These are phyloP conservation scores for Shiraia bambusicola DNA, from an alignment of 2,329 filamentous ascomycete species.

Conservation along the genomic window DNA sequence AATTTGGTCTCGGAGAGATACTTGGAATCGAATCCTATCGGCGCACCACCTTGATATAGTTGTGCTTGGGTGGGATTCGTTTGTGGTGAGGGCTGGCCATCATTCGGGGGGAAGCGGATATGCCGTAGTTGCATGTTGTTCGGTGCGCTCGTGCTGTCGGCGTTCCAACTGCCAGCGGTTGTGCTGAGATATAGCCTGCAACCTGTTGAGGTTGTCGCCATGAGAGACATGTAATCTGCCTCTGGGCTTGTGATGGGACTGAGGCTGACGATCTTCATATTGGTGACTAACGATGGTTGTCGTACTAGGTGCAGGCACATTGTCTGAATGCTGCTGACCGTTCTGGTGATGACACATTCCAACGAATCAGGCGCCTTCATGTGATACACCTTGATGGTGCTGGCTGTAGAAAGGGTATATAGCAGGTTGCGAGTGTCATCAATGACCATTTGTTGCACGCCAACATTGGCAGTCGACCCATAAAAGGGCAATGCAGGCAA, in stretches of 20 bases:
- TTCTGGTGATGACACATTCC: slow-evolving; percentile 58
- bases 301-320: slow-evolving; percentile 84
- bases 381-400: slow-evolving; percentile 88
- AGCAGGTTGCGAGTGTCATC: slow-evolving; percentile 87
- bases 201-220: slow-evolving; percentile 87
- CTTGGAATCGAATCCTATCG: slow-evolving; percentile 31
- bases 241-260: slow-evolving; percentile 79
- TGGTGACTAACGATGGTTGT: slow-evolving; percentile 66
- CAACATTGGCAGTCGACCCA: slow-evolving; percentile 51
- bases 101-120: slow-evolving; percentile 82
- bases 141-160: slow-evolving; percentile 66
- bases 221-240: slow-evolving; percentile 79
- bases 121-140: slow-evolving; percentile 98
- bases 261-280: slow-evolving; percentile 77
- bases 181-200: slow-evolving; percentile 91
- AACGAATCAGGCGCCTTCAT: slow-evolving; percentile 65
- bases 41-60: slow-evolving; percentile 30
- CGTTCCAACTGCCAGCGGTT: slow-evolving; percentile 71
- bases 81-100: slow-evolving; percentile 22
- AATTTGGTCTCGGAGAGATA: slow-evolving; percentile 44
- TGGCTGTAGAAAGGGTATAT: slow-evolving; percentile 85
- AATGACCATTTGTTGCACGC: slow-evolving; percentile 76
- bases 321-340: slow-evolving; percentile 56
- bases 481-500: slow-evolving; percentile 50
- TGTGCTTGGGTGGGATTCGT: slow-evolving; percentile 31